These are phyloP conservation scores for Xylariaceae sp. DNA, from an alignment of 2,329 filamentous ascomycete genomes.

Conservation along the genomic window DNA sequence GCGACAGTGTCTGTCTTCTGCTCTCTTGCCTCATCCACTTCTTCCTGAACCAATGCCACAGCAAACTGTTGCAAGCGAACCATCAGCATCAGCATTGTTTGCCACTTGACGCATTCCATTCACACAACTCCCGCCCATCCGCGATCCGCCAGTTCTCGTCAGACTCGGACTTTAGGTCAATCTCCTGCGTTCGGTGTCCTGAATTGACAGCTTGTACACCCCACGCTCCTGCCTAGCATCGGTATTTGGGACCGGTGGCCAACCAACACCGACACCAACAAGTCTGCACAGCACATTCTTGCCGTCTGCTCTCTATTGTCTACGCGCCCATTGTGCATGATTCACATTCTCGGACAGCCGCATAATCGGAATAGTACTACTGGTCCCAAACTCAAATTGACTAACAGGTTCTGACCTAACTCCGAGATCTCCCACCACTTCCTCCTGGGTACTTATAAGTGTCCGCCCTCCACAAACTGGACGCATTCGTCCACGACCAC, in stretches of 20 bases:
- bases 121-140: not conserved
- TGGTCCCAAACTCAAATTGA: slow-evolving; percentile 10
- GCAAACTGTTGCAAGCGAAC: too few relatives aligned
- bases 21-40: not conserved
- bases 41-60: too few relatives aligned
- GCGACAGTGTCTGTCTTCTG: not conserved
- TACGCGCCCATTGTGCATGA: slow-evolving; percentile 17
- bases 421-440: slow-evolving; percentile 24
- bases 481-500: slow-evolving; percentile 14
- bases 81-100: not conserved
- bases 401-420: slow-evolving; percentile 12
- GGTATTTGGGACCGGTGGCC: slow-evolving; percentile 9
- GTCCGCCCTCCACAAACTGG: slow-evolving; percentile 15
- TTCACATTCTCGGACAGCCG: slow-evolving; percentile 16
- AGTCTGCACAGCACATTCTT: slow-evolving; percentile 9
- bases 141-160: not conserved
- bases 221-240: slow-evolving; percentile 1
- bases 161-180: slow-evolving; percentile 15
- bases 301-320: slow-evolving; percentile 15
- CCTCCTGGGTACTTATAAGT: not conserved
- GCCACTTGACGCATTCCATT: not conserved
- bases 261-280: slow-evolving; percentile 5
- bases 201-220: slow-evolving; percentile 6
- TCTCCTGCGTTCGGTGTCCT: slow-evolving; percentile 2
- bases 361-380: slow-evolving; percentile 8